Percentiles rank a stretch among this genome's conserved stretches.
Evolutionary conservation across 495 filamentous ascomycete species (phyloP).

Genomic region (Cercophora sp.): DNA sequence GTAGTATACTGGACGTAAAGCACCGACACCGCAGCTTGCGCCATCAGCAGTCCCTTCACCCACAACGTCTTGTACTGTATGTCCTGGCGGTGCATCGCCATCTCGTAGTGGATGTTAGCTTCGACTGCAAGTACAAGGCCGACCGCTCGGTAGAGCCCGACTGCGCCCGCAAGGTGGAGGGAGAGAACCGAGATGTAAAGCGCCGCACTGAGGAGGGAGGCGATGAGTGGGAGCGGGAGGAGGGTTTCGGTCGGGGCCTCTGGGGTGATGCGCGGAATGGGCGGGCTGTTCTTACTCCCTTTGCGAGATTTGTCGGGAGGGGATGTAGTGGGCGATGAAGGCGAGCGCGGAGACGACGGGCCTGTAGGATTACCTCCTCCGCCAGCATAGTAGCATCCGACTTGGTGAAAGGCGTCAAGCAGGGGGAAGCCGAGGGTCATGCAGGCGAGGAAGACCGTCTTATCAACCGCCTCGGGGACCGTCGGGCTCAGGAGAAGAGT

Average conservation of each 20-base stretch:
- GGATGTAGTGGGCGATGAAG: background rate
- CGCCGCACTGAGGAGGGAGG: constrained; percentile 1
- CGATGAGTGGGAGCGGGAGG: constrained; percentile 12
- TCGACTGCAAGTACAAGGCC: background rate
- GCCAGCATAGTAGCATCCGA: constrained; percentile 8
- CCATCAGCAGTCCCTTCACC: background rate
- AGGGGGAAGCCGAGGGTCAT: constrained; percentile 16
- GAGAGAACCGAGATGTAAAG: constrained; percentile 7
- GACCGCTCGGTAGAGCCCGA: constrained; percentile 6
- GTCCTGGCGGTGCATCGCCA: background rate
- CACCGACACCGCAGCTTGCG: background rate
- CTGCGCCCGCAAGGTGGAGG: background rate
- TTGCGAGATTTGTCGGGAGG: no score
- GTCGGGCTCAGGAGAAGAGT: constrained; percentile 16
- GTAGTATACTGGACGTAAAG: no score
- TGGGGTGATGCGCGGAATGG: background rate
- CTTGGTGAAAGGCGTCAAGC: constrained; percentile 9
- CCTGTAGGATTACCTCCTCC: background rate
- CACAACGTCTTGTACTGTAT: background rate
- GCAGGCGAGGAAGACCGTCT: constrained; percentile 8
- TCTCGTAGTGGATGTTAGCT: background rate
- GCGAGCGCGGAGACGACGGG: background rate
- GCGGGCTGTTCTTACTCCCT: background rate
- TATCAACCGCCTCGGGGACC: constrained; percentile 8
- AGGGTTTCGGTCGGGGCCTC: background rate